Evolutionary conservation across 345 rosid species (phyloP).

Genomic region (Corymbia maculata): DNA sequence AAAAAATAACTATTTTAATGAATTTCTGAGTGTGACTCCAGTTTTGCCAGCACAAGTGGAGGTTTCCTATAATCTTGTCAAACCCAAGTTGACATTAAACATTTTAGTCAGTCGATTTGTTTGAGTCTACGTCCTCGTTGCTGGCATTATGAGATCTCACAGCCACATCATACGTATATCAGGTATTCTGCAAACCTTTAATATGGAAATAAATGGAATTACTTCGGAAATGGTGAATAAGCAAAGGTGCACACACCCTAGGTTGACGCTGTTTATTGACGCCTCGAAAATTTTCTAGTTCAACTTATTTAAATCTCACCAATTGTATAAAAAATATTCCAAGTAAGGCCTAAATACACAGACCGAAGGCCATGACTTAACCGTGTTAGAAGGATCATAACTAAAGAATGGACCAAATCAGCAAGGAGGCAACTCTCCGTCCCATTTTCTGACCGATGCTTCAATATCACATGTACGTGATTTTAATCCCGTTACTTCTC

Average conservation of each 20-base stretch:
- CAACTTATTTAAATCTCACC: no score
- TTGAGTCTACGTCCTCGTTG: background rate
- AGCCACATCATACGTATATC: background rate
- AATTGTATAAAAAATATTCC: background rate
- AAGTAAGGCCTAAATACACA: no score
- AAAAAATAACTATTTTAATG: background rate
- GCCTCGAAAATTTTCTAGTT: background rate
- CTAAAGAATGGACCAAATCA: background rate
- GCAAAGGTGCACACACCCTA: background rate
- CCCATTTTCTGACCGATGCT: background rate
- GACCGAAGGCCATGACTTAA: background rate
- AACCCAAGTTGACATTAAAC: background rate
- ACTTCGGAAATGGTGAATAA: background rate
- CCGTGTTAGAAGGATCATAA: background rate
- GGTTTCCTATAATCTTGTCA: background rate
- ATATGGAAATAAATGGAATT: background rate
- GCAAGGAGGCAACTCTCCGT: background rate
- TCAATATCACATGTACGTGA: background rate
- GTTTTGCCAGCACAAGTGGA: background rate
- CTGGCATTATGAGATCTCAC: background rate
- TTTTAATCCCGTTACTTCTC: background rate
- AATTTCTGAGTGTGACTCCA: background rate
- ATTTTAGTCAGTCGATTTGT: background rate
- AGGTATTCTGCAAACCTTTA: background rate
- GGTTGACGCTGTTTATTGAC: background rate